These are phyloP conservation scores for Nannochloris sp. DNA, from an alignment of 139 green algal genomes.

Conservation along the genomic window DNA sequence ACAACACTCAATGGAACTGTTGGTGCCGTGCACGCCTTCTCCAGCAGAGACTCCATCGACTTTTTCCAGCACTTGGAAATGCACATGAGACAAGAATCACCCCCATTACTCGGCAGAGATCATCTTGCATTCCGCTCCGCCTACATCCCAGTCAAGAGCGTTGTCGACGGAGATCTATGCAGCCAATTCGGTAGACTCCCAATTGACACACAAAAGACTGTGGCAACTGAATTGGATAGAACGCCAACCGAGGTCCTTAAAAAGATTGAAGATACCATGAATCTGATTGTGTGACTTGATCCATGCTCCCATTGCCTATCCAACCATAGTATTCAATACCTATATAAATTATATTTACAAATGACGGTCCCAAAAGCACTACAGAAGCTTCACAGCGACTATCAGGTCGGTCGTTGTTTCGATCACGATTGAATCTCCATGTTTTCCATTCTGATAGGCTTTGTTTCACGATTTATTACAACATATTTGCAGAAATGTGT, in stretches of 20 bases:
- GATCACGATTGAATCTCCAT: no score
- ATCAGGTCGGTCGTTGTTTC: no score
- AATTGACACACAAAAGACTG: constrained; percentile 62
- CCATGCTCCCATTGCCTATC: not conserved
- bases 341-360: no score
- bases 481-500: constrained; percentile 4
- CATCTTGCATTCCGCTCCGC: constrained; percentile 82
- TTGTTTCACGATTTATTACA: not conserved
- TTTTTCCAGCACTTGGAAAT: constrained; percentile 98
- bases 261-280: constrained; percentile 94
- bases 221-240: constrained; percentile 75
- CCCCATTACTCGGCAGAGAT: constrained; percentile 84
- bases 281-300: constrained; percentile 44
- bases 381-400: no score
- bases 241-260: constrained; percentile 90
- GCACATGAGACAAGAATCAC: constrained; percentile 91
- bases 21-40: constrained; percentile 81
- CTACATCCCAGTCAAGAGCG: constrained; percentile 91
- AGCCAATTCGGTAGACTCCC: constrained; percentile 63
- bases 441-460: no score
- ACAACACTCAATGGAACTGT: constrained; percentile 76
- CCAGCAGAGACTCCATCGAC: constrained; percentile 79
- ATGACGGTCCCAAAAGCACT: no score
- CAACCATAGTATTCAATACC: no score
- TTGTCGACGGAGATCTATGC: constrained; percentile 95